phyloP scores from a whole-genome alignment of 305 asterid genomes.

The Fraxinus nigra region DNA sequence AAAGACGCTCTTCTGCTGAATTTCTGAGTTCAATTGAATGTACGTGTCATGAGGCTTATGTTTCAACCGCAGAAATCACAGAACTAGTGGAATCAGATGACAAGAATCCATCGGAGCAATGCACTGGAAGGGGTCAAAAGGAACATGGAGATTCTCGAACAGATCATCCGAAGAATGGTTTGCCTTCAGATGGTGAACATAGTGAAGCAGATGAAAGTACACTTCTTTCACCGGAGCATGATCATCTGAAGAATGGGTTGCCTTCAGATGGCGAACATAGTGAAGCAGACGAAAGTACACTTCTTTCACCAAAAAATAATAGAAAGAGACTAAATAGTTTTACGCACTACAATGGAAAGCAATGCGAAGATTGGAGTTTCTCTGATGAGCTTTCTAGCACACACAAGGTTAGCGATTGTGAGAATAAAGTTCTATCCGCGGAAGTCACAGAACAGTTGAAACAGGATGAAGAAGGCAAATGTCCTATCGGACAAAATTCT shows the following conservation, averaged over 20 bases:
- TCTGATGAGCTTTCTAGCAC: slow-evolving; percentile 42
- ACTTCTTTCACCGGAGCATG: slow-evolving; percentile 14
- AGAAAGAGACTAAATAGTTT: slow-evolving; percentile 23
- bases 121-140: slow-evolving; percentile 12
- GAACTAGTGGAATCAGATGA: slow-evolving; percentile 8
- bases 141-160: slow-evolving; percentile 4
- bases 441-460: slow-evolving; percentile 23
- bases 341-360: background rate
- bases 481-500: slow-evolving; percentile 11
- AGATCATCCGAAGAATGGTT: background rate
- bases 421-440: slow-evolving; percentile 28
- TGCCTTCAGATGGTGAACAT: slow-evolving; percentile 16
- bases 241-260: slow-evolving; percentile 3
- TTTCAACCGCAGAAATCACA: background rate
- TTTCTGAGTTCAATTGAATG: slow-evolving; percentile 33
- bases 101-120: slow-evolving; percentile 8
- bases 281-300: slow-evolving; percentile 22
- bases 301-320: slow-evolving; percentile 22
- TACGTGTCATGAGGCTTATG: slow-evolving; percentile 15
- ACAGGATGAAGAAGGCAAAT: background rate
- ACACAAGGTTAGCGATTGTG: slow-evolving; percentile 29
- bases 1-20: slow-evolving; percentile 23
- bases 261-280: slow-evolving; percentile 13
- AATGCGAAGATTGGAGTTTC: slow-evolving; percentile 25
- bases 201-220: slow-evolving; percentile 21